phyloP scores from a whole-genome alignment of 116 monocot species.

The Phalaenopsis hybrid region DNA sequence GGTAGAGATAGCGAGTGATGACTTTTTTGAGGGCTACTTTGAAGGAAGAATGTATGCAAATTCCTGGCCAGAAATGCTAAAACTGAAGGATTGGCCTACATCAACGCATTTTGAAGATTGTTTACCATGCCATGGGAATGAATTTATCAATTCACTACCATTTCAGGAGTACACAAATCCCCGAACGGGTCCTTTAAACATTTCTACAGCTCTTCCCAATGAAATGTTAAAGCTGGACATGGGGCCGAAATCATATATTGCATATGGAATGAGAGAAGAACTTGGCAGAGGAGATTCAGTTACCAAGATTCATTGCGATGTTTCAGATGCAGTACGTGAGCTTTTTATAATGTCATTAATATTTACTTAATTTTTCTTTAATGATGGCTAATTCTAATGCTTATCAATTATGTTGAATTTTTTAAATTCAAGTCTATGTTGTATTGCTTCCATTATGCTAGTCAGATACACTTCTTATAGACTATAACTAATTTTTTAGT shows the following conservation, averaged over 20 bases:
- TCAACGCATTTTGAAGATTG: conserved; percentile 28
- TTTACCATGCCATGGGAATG: conserved; percentile 22
- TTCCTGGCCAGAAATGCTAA: conserved; percentile 37
- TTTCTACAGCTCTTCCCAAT: conserved; percentile 17
- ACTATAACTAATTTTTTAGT: no score
- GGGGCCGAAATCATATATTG: conserved; percentile 47
- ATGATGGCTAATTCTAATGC: not conserved
- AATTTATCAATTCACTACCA: conserved; percentile 23
- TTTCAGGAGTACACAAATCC: conserved; percentile 35
- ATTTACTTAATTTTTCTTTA: not conserved
- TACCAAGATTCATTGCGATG: conserved; percentile 37
- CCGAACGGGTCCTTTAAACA: conserved; percentile 21
- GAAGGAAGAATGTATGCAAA: conserved; percentile 32
- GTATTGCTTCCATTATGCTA: no score
- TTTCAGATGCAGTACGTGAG: conserved; percentile 31
- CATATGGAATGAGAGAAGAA: conserved; percentile 37
- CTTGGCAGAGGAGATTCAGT: conserved; percentile 42
- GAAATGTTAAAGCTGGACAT: conserved; percentile 26
- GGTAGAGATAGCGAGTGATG: conserved; percentile 25
- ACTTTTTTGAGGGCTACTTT: conserved; percentile 30
- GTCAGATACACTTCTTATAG: no score
- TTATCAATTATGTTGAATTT: not conserved
- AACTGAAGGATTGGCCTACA: conserved; percentile 44
- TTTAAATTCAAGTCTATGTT: no score
- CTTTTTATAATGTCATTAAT: not conserved